These are phyloP conservation scores for Saposhnikovia divaricata DNA, from an alignment of 129 eudicot species.

Conservation along the genomic window DNA sequence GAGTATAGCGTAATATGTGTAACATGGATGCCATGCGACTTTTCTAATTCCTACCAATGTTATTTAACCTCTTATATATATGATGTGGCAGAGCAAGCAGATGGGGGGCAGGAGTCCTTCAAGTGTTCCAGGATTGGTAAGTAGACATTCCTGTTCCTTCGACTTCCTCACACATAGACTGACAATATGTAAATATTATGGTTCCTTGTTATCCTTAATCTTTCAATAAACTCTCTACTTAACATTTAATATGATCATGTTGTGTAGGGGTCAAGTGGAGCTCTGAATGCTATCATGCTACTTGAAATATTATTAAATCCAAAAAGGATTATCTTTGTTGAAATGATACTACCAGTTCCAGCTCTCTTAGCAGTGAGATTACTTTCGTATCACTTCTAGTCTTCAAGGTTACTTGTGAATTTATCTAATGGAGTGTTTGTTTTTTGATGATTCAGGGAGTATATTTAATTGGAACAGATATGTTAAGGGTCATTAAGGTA, in stretches of 20 bases:
- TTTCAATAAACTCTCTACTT: background rate
- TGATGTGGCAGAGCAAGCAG: conserved; percentile 26
- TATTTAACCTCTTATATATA: background rate
- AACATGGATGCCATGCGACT: background rate
- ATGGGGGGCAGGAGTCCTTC: conserved; percentile 27
- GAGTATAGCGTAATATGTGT: background rate
- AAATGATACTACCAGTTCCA: conserved; percentile 76
- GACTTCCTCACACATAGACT: background rate
- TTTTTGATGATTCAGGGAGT: conserved; percentile 48
- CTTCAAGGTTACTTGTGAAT: background rate
- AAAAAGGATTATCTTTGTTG: conserved; percentile 39
- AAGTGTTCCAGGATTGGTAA: conserved; percentile 51
- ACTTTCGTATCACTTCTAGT: background rate
- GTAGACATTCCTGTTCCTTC: conserved; percentile 1
- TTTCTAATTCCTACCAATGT: too few relatives aligned
- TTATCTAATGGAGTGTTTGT: background rate
- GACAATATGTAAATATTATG: background rate
- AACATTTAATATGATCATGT: conserved; percentile 4
- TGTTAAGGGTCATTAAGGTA: conserved; percentile 66
- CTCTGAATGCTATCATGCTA: conserved; percentile 80
- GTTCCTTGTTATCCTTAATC: background rate
- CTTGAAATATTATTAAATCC: conserved; percentile 80
- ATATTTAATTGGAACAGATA: conserved; percentile 61
- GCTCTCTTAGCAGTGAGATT: conserved; percentile 63
- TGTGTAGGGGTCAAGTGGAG: conserved; percentile 85